Base-by-base conservation (phyloP, 176 grass and related monocot species). In the Cenchrus americanus region DNA sequence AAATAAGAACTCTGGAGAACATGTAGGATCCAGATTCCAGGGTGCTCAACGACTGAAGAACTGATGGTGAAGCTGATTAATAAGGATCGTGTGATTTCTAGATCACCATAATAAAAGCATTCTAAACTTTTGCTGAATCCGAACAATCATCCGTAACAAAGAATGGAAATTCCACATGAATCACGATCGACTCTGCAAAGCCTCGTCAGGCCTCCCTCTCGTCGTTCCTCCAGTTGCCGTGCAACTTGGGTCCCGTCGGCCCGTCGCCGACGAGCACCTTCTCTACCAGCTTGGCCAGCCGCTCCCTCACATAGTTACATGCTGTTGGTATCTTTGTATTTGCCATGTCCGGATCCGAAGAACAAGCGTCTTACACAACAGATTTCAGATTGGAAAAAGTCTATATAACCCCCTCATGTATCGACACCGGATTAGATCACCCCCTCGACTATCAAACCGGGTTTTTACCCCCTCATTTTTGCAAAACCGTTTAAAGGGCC, bases 231-330 rank as follows among this genome's bases (percentile, higher is more conserved):
- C 96, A 98, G 62, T 34, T 34, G 32, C 32, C 32, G 32, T 34
- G 32, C 32, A 34, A 1, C 32, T 34, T 34, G 32, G 32, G 96
- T 75, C 96, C 96, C 9, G 87, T 92, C 4, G 96, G 96, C 15
- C 93, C 96, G 66, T 92, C 93, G 21, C 94, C 89, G 37, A 92
- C 93, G 19, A 95, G 41, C 27, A 98, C 51, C 14, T 82, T 78
- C 18, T 85, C 6, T 24, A 98, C 82, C 44, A 93, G n/a, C 79
- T 85, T 70, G 26, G 66, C 44, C 10, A 98, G 67, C 76, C 32
- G 73, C 49, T 85, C 77, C 86, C 81, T 84, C 40, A 57, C 18
- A 34, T 34, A 34, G 32, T 34, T 34, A 34, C 32, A 34, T 34
- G 32, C 32, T 34, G 32, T 34, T 34, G 32, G 32, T 34, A 34